Evolutionary conservation across 768 basidiomycete species (phyloP).

Genomic region (Amanita rubescens): DNA sequence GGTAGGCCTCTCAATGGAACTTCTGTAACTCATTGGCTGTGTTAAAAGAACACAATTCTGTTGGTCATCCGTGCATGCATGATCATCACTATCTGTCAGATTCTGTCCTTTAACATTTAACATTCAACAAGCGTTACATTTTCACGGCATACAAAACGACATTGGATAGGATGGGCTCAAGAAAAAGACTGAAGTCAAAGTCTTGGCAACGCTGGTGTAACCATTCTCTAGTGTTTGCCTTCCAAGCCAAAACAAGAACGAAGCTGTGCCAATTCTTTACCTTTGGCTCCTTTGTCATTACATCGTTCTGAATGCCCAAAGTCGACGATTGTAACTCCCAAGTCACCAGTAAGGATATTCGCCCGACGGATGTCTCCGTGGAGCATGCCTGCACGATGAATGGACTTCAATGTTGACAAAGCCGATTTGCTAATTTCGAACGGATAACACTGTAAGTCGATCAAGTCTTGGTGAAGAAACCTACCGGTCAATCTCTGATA

Average conservation of each 20-base stretch:
- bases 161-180: too few relatives aligned
- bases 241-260: conserved; percentile 6
- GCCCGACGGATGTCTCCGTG: conserved; percentile 14
- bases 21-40: too few relatives aligned
- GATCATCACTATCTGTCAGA: too few relatives aligned
- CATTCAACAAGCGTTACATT: too few relatives aligned
- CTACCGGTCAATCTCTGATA: conserved; percentile 12
- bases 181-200: too few relatives aligned
- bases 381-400: conserved; percentile 14
- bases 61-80: too few relatives aligned
- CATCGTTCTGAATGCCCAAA: conserved; percentile 11
- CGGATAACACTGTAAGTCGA: conserved; percentile 7
- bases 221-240: neutral
- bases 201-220: too few relatives aligned
- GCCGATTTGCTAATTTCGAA: conserved; percentile 11
- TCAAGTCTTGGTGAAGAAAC: conserved; percentile 8
- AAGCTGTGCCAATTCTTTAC: conserved; percentile 10
- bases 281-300: conserved; percentile 10
- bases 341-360: conserved; percentile 12
- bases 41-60: too few relatives aligned
- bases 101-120: too few relatives aligned
- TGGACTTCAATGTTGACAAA: conserved; percentile 10
- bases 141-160: too few relatives aligned
- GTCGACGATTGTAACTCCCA: conserved; percentile 13
- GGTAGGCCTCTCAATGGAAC: too few relatives aligned